A percentile compares a stretch with the other conserved stretches of the same genome.
phyloP scores from a whole-genome alignment of 2,329 filamentous ascomycete species.

The Fusarium cyanostomum region DNA sequence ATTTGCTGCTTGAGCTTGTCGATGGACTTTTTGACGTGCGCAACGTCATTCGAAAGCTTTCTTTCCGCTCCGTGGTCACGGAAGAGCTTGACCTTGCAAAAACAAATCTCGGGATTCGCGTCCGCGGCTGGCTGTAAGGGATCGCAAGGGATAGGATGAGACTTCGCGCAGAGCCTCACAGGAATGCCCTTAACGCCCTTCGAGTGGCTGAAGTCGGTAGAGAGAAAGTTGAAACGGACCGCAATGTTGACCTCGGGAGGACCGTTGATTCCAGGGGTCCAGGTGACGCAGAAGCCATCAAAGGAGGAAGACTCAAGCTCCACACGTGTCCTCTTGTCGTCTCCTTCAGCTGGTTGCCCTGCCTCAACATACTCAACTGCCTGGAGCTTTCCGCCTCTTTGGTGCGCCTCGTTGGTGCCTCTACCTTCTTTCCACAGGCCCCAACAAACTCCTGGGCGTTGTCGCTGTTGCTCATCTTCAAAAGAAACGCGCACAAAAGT shows the following conservation, averaged over 20 bases:
- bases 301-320: conserved; percentile 83
- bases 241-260: conserved; percentile 83
- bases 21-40: conserved; percentile 95
- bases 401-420: conserved; percentile 94
- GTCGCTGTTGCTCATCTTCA: conserved; percentile 92
- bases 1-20: conserved; percentile 97
- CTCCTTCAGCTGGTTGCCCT: conserved; percentile 66
- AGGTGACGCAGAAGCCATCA: conserved; percentile 91
- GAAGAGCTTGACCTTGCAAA: conserved; percentile 97
- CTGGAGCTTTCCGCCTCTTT: conserved; percentile 89
- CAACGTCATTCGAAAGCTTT: conserved; percentile 93
- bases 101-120: conserved; percentile 77
- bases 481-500: conserved; percentile 97
- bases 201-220: conserved; percentile 97
- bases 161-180: conserved; percentile 91
- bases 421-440: conserved; percentile 94
- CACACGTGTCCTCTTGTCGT: conserved; percentile 73
- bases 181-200: conserved; percentile 99
- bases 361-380: conserved; percentile 92
- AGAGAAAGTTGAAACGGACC: conserved; percentile 97
- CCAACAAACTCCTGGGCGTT: conserved; percentile 85
- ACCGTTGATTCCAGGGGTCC: conserved; percentile 78
- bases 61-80: conserved; percentile 94
- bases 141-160: conserved; percentile 69
- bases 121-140: conserved; percentile 58